These are phyloP conservation scores for Entrophospora sp. DNA, from an alignment of 192 early-diverging fungal species.

Conservation along the genomic window DNA sequence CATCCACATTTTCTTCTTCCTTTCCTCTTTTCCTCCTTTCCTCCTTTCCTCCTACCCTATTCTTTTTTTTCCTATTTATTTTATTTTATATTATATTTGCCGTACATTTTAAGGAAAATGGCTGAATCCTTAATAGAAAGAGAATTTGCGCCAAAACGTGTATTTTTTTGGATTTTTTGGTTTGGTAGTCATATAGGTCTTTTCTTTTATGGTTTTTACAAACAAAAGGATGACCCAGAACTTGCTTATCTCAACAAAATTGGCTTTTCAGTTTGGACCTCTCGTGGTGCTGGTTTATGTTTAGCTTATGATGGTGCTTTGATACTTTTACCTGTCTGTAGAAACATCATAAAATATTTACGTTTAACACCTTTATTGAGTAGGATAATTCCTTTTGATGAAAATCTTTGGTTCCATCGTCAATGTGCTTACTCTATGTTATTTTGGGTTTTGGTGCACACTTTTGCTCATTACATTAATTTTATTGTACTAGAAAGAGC, in stretches of 20 bases:
- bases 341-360: constrained; percentile 53
- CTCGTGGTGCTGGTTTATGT: constrained; percentile 49
- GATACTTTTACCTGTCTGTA: constrained; percentile 48
- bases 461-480: constrained; percentile 48
- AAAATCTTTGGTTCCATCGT: constrained; percentile 72
- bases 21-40: not conserved
- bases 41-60: not conserved
- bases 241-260: constrained; percentile 42
- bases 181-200: constrained; percentile 31
- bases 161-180: constrained; percentile 19
- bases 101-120: too few species aligned
- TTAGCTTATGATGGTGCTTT: constrained; percentile 43
- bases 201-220: constrained; percentile 42
- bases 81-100: not conserved
- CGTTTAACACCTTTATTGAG: constrained; percentile 44
- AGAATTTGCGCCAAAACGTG: constrained; percentile 11
- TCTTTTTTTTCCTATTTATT: too few species aligned
- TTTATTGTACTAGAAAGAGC: constrained; percentile 33
- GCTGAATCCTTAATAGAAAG: not conserved
- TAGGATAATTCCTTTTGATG: constrained; percentile 61
- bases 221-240: constrained; percentile 39
- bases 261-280: constrained; percentile 40
- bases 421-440: constrained; percentile 55
- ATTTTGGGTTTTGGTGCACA: constrained; percentile 52
- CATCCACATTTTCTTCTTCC: not conserved